phyloP scores from a whole-genome alignment of 352 stramenopile genomes.

The Phytopythium mirpurense region DNA sequence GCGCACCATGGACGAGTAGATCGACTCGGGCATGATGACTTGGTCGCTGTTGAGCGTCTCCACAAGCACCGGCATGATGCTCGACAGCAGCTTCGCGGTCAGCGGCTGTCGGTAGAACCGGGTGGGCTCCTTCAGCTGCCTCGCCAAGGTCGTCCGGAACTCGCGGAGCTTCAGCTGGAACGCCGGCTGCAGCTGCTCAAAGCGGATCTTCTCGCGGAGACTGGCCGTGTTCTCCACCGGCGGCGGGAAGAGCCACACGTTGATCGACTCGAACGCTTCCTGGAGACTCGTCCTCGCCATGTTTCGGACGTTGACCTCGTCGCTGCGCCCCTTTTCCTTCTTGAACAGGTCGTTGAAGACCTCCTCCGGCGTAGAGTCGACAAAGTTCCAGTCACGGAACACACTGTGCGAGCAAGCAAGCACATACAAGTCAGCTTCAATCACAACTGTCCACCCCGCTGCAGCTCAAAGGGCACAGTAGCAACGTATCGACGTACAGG shows the following conservation, averaged over 20 bases:
- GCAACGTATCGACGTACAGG: too few relatives aligned
- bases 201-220: conserved; percentile 78
- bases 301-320: conserved; percentile 81
- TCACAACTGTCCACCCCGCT: too few relatives aligned
- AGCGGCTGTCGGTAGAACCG: conserved; percentile 69
- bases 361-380: conserved; percentile 74
- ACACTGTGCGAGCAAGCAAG: conserved; percentile 55
- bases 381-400: conserved; percentile 88
- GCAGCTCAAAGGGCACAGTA: too few relatives aligned
- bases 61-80: conserved; percentile 74
- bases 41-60: conserved; percentile 84
- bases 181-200: conserved; percentile 70
- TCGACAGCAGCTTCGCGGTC: conserved; percentile 59
- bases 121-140: conserved; percentile 69
- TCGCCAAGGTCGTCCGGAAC: conserved; percentile 62
- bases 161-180: conserved; percentile 79
- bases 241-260: conserved; percentile 81
- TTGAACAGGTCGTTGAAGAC: conserved; percentile 78
- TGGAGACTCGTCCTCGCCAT: conserved; percentile 65
- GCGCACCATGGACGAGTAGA: conserved; percentile 84
- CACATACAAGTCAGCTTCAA: background rate
- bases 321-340: conserved; percentile 75
- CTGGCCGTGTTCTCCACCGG: conserved; percentile 76
- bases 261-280: conserved; percentile 83
- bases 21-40: conserved; percentile 87